Percentiles rank a stretch among this genome's conserved stretches.
phyloP scores from a whole-genome alignment of 2,329 filamentous ascomycete genomes.

The Dichotomopilus funicola region DNA sequence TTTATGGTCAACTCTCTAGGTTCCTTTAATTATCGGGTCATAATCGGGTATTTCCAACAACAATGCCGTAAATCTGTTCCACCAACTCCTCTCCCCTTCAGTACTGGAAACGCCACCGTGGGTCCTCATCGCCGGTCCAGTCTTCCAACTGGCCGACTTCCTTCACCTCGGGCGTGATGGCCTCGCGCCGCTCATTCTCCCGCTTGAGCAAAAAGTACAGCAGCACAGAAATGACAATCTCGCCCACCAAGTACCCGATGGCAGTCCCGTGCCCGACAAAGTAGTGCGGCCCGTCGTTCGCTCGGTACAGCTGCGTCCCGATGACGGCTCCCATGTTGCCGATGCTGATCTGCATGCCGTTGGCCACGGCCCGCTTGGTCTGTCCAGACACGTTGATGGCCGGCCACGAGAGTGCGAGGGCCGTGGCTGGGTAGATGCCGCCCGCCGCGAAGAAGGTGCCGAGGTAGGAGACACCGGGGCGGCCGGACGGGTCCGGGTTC shows the following conservation, averaged over 20 bases:
- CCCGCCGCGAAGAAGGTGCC: slow-evolving; percentile 59
- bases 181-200: slow-evolving; percentile 51
- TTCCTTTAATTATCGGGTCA: no score
- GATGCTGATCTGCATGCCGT: slow-evolving; percentile 66
- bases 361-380: slow-evolving; percentile 62
- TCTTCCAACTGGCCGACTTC: slow-evolving; percentile 44
- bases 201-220: slow-evolving; percentile 49
- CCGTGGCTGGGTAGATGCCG: slow-evolving; percentile 61
- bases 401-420: slow-evolving; percentile 61
- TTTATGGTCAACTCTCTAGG: not conserved
- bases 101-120: slow-evolving; percentile 60
- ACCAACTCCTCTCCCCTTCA: slow-evolving; percentile 22
- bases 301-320: slow-evolving; percentile 63
- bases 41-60: not conserved
- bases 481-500: slow-evolving; percentile 37
- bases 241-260: slow-evolving; percentile 55
- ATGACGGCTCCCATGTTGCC: slow-evolving; percentile 63
- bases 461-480: slow-evolving; percentile 51
- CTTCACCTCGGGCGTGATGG: slow-evolving; percentile 36
- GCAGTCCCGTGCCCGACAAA: slow-evolving; percentile 62
- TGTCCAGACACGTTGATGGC: slow-evolving; percentile 66
- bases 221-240: slow-evolving; percentile 45
- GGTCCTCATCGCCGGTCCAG: slow-evolving; percentile 57
- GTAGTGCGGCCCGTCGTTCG: slow-evolving; percentile 54
- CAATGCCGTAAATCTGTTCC: no score